Conservation (phyloP, 2,329 filamentous ascomycete genomes). For the Fonsecaea monophora region DNA sequence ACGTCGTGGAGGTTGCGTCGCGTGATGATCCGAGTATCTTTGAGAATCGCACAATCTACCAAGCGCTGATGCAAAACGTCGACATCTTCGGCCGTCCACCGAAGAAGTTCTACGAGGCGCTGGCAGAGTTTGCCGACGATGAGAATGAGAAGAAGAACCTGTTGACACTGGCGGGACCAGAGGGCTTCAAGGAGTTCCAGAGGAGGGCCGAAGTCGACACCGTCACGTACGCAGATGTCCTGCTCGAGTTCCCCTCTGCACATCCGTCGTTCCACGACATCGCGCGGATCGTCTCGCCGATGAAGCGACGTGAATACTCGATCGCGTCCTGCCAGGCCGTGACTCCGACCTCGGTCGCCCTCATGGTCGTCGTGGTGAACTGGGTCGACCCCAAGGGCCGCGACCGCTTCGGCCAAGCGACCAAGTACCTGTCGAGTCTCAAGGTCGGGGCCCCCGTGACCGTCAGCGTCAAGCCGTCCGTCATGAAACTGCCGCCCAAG, state of each 20-base stretch:
- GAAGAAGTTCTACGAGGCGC: constrained; percentile 95
- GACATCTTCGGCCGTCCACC: constrained; percentile 97
- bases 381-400: constrained; percentile 91
- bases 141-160: constrained; percentile 82
- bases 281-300: constrained; percentile 81
- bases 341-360: constrained; percentile 82
- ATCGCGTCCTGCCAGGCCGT: constrained; percentile 97
- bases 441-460: constrained; percentile 79
- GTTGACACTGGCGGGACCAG: constrained; percentile 74
- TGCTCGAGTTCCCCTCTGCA: constrained; percentile 88
- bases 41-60: constrained; percentile 91
- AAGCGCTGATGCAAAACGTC: constrained; percentile 87
- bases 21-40: constrained; percentile 76
- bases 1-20: constrained; percentile 88
- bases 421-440: constrained; percentile 82
- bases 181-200: constrained; percentile 91
- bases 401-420: constrained; percentile 90
- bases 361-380: constrained; percentile 97
- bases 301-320: constrained; percentile 98
- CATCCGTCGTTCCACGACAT: constrained; percentile 89
- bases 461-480: constrained; percentile 94
- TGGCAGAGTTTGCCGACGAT: constrained; percentile 85
- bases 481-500: constrained; percentile 94
- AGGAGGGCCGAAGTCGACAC: constrained; percentile 88
- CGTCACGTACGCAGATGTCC: constrained; percentile 85